These are phyloP conservation scores for Cornus suecica DNA, from an alignment of 148 eudicot genomes.

Conservation along the genomic window DNA sequence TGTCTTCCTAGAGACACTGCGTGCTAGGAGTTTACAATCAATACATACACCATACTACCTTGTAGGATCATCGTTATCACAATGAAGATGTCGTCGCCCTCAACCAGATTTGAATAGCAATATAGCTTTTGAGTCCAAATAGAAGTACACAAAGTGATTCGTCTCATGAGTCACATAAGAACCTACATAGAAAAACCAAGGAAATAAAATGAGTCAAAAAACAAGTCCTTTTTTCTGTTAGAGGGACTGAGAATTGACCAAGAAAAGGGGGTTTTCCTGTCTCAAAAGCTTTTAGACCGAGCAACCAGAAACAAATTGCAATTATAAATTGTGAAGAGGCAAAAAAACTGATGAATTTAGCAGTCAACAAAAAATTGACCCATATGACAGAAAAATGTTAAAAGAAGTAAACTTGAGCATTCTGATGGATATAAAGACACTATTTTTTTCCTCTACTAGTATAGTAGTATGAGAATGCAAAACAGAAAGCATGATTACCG, in stretches of 20 bases:
- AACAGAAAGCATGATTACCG: neutral
- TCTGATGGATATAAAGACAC: neutral
- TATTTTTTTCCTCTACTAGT: neutral
- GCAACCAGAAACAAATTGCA: neutral
- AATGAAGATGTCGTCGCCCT: slow-evolving; percentile 13
- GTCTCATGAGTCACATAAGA: slow-evolving; percentile 98
- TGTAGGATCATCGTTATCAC: neutral
- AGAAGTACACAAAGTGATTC: slow-evolving; percentile 94
- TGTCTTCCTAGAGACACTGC: neutral
- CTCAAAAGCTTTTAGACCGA: neutral
- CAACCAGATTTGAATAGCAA: slow-evolving; percentile 91
- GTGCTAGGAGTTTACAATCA: neutral
- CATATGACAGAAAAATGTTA: too few species aligned
- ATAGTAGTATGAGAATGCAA: neutral
- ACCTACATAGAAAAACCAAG: slow-evolving; percentile 37
- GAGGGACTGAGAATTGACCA: neutral
- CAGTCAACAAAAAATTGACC: too few species aligned
- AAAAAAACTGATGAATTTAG: too few species aligned
- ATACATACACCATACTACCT: slow-evolving; percentile 4
- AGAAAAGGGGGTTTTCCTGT: neutral
- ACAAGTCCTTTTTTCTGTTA: too few species aligned
- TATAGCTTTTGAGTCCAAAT: slow-evolving; percentile 87
- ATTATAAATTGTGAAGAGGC: neutral
- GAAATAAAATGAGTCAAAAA: too few species aligned
- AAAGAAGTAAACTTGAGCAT: too few species aligned